Evolutionary conservation across 805 yeast genomes (phyloP), one percentile per base, ranked within the genome.

Genomic region (Danielia oregonensis): DNA sequence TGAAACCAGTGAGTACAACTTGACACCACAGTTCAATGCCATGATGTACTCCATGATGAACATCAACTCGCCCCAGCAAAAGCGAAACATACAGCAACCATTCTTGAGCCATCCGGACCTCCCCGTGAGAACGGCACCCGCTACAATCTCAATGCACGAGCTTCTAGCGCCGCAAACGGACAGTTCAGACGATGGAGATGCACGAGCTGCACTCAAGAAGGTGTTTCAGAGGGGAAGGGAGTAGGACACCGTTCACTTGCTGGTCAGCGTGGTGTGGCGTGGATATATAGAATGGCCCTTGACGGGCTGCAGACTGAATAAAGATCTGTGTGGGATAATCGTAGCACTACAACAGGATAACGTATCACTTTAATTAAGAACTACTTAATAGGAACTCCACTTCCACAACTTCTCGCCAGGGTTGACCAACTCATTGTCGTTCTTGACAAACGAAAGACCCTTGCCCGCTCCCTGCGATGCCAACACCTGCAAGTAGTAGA

Each of bases 331-430:
- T 14, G 15, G 24, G 17, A 14, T 27, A n/a, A n/a, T n/a, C n/a
- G n/a, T n/a, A n/a, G n/a, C n/a, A n/a, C n/a, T n/a, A n/a, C n/a
- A n/a, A n/a, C n/a, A n/a, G n/a, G n/a, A n/a, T n/a, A n/a, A n/a
- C n/a, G n/a, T n/a, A n/a, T n/a, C n/a, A n/a, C n/a, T n/a, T n/a
- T 19, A 19, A 19, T 19, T 9, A 19, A 19, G 22, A 9, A 26
- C 29, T 16, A 6, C 15, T 6, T 16, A 13, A 30, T 49, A 55
- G 37, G 32, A 65, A 37, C 57, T 61, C 74, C 75, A 72, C 40
- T 62, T 68, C 64, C 68, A 72, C 24, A 62, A 37, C 2, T 61
- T 51, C 49, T 69, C 71, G 23, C 52, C 55, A 4, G 77, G 76
- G 50, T 73, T 72, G 37, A 73, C 54, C 17, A 67, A 41, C 47